phyloP scores from a whole-genome alignment of 345 rosid genomes.

The Citrus mangshanensis region DNA sequence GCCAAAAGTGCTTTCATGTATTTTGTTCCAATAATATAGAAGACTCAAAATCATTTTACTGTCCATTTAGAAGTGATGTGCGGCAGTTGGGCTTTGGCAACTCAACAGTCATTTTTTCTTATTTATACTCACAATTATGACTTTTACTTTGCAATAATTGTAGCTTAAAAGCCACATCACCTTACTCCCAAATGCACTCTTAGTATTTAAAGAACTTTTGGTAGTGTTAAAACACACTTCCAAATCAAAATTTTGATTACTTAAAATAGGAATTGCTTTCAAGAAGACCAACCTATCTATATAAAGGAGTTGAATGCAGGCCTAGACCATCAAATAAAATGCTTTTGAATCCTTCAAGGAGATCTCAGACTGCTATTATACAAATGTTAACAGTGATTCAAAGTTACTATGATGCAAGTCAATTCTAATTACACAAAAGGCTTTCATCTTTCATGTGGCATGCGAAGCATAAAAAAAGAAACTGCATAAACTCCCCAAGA shows the following conservation, averaged over 20 bases:
- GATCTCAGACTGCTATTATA: neutral
- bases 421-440: neutral
- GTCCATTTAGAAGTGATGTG: no score
- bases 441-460: neutral
- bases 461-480: neutral
- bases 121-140: no score
- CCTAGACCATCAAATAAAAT: neutral
- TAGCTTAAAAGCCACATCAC: no score
- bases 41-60: neutral
- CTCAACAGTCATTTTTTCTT: no score
- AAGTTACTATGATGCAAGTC: neutral
- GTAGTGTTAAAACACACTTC: neutral
- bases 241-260: neutral
- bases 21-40: neutral
- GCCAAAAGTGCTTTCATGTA: neutral
- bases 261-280: neutral
- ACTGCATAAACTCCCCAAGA: neutral
- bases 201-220: neutral
- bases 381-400: neutral
- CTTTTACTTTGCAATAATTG: no score
- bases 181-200: rapidly evolving
- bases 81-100: no score
- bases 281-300: neutral
- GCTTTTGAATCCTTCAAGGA: neutral
- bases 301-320: neutral